Evolutionary conservation across 441 rosid species (phyloP).

Genomic region (Arabidopsis hybrid): DNA sequence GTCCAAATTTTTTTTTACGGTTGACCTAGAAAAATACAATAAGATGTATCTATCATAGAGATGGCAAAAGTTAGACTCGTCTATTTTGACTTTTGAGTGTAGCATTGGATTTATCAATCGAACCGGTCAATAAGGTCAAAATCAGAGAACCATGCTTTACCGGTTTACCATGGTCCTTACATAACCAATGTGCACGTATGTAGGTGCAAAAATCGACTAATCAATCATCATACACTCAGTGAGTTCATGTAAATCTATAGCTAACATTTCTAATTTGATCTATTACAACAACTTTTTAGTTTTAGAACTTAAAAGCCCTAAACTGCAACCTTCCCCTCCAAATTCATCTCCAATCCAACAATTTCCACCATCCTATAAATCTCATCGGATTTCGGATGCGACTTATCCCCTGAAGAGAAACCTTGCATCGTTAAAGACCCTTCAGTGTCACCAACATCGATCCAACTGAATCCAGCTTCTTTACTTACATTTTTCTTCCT

Average conservation of each 20-base stretch:
- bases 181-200: slow-evolving; percentile 1
- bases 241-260: slow-evolving; percentile 9
- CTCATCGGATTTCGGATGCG: slow-evolving; percentile 63
- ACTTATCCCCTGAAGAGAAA: slow-evolving; percentile 81
- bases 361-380: slow-evolving; percentile 60
- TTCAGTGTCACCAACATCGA: slow-evolving; percentile 60
- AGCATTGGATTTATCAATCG: not conserved
- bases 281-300: not conserved
- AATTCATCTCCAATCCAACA: slow-evolving; percentile 67
- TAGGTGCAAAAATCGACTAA: not conserved
- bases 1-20: not conserved
- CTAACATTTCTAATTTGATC: slow-evolving; percentile 1
- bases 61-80: slow-evolving; percentile 15
- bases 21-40: not conserved
- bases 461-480: slow-evolving; percentile 87
- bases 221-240: not conserved
- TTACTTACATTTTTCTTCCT: slow-evolving; percentile 80
- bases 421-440: slow-evolving; percentile 58
- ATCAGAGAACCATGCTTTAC: slow-evolving; percentile 19
- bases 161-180: slow-evolving; percentile 18
- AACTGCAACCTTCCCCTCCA: slow-evolving; percentile 47
- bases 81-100: not conserved
- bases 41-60: slow-evolving; percentile 1
- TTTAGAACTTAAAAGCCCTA: not conserved
- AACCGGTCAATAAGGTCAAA: slow-evolving; percentile 9